These are phyloP conservation scores for Pinus tabuliformis DNA, from an alignment of 75 land plant species.

Conservation along the genomic window DNA sequence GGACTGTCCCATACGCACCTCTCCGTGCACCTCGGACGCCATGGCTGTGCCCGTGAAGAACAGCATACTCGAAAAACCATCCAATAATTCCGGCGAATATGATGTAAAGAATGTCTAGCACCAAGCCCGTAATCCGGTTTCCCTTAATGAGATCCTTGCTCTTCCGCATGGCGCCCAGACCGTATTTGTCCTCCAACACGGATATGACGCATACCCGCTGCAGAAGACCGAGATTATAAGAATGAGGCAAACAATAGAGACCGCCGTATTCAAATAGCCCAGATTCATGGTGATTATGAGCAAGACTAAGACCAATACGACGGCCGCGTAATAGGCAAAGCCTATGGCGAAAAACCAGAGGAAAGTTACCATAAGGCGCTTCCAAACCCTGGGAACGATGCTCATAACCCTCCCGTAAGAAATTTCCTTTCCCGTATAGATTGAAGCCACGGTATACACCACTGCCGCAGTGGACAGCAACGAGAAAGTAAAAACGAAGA, in stretches of 20 bases:
- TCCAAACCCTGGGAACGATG: slow-evolving; percentile 73
- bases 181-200: slow-evolving; percentile 82
- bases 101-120: slow-evolving; percentile 22
- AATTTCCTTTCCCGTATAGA: slow-evolving; percentile 17
- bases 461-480: slow-evolving; percentile 72
- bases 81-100: background rate
- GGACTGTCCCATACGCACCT: slow-evolving; percentile 10
- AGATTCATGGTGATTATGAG: slow-evolving; percentile 8
- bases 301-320: slow-evolving; percentile 14
- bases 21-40: slow-evolving; percentile 16
- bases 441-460: slow-evolving; percentile 45
- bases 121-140: slow-evolving; percentile 26
- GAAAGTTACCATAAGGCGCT: slow-evolving; percentile 40
- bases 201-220: slow-evolving; percentile 66
- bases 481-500: slow-evolving; percentile 39
- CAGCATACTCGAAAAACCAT: background rate
- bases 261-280: too few relatives aligned
- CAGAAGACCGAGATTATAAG: slow-evolving; percentile 17
- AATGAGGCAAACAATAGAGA: too few relatives aligned
- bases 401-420: slow-evolving; percentile 44
- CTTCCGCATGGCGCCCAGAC: slow-evolving; percentile 60
- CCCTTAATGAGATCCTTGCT: slow-evolving; percentile 61
- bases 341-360: slow-evolving; percentile 36
- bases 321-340: slow-evolving; percentile 15
- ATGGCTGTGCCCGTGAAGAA: background rate